Evolutionary conservation across 2,329 filamentous ascomycete genomes (phyloP), one percentile per base, ranked within the genome.

Genomic region (Verticillium klebahnii): DNA sequence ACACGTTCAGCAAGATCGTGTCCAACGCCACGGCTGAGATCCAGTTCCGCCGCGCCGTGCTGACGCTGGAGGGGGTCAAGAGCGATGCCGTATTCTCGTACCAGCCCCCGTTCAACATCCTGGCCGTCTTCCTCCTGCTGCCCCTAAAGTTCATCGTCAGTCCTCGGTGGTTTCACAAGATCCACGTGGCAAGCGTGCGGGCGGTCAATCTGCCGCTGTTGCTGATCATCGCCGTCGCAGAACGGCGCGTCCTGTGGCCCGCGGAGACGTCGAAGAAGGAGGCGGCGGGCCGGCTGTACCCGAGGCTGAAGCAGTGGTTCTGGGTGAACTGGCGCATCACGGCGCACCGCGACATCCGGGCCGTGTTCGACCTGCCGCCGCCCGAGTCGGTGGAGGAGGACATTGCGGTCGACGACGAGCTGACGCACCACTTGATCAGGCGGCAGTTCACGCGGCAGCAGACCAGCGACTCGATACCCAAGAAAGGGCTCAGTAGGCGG

Each of bases 111-210:
- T 92, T 95, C 76, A 96, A 96, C 70, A 85, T 96, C 63, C 75
- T 93, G 23, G 92, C 92, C 25, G 80, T 95, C 32, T 77, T 91
- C 63, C 72, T 93, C 32, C 81, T 95, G 17, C 80, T 94, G 2
- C 92, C 92, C 0, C 82, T 95, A 64, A 93, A 92, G 68, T 91
- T 91, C 68, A 68, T 91, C n/a, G 80, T 92, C 39, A 87, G 86
- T n/a, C 86, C 90, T 0, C 87, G 92, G 55, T 94, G 91, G 91
- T 95, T 95, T 71, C 92, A 96, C 79, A 95, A 94, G 75, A 90
- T 94, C 69, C 93, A 96, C 71, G 91, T 96, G 62, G 85, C 87
- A 62, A 85, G 85, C 11, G 89, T 95, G 25, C 87, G 91, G 40
- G 77, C 87, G 9, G 82, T 93, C 69, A 95, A 95, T 73, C 80